Evolutionary conservation across 352 stramenopile genomes (phyloP), one percentile per base, ranked within the genome.

Genomic region (Blastocystis sp.): DNA sequence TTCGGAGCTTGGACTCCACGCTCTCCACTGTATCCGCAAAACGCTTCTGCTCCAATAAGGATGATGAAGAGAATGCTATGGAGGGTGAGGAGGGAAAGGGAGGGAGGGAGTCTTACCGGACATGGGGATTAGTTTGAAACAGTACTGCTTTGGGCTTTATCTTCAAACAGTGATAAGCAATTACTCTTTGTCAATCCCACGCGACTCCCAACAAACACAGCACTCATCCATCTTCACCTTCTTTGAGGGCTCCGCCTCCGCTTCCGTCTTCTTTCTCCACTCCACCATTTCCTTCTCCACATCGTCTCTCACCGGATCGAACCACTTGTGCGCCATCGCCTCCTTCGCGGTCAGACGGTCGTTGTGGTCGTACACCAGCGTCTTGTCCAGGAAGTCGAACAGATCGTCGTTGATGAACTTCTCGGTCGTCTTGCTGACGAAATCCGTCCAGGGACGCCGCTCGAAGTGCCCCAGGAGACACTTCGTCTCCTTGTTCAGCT

Each of bases 401-500:
- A 97, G 96, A 89, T 99, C 97, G 39, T 94, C 91, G 63, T 96
- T 98, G 90, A 99, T 95, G 92, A 99, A 99, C 93, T 98, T 98
- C 80, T 41, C 19, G 13, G 63, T 89, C 33, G 63, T n/a, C 3
- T 77, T 31, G 24, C 26, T 78, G 19, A 77, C 50, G 39, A 80
- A 89, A 21, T 89, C 67, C 12, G 97, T 95, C 97, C 97, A 99
- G 78, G 97, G 95, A 90, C 98, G 98, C 92, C 98, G 98, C 65
- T 95, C 96, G 93, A 98, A 96, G 59, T 94, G 93, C 66, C 96
- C 97, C 13, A 99, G 91, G 81, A 99, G 98, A 39, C 96, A 96
- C 9, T 78, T 16, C 13, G 79, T 89, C 35, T 77, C 63, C 24
- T 71, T 74, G 92, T 99, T 97, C 33, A 99, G 93, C 92, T 99